phyloP scores from a whole-genome alignment of 108 stramenopile species.

The Pseudonitzschia multistriata region DNA sequence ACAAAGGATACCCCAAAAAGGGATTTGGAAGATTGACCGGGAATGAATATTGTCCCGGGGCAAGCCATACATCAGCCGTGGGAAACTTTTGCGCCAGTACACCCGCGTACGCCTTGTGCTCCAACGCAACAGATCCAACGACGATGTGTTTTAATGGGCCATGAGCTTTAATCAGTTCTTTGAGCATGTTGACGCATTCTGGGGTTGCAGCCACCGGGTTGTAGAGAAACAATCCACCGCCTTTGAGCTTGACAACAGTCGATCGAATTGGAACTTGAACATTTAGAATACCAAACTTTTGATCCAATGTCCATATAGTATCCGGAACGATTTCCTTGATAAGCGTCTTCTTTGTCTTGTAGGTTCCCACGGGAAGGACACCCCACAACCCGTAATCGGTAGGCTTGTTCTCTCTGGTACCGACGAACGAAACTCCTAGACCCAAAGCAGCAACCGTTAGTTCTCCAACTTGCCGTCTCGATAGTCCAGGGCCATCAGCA shows the following conservation, averaged over 20 bases:
- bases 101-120: slow-evolving; percentile 93
- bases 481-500: slow-evolving; percentile 18
- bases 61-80: slow-evolving; percentile 74
- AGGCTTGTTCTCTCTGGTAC: slow-evolving; percentile 64
- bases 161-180: slow-evolving; percentile 55
- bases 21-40: slow-evolving; percentile 74
- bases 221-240: slow-evolving; percentile 85
- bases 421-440: slow-evolving; percentile 58
- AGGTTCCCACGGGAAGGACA: slow-evolving; percentile 85
- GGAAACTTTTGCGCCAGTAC: slow-evolving; percentile 89
- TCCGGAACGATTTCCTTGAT: slow-evolving; percentile 72
- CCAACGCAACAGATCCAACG: slow-evolving; percentile 86
- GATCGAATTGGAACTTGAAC: slow-evolving; percentile 92
- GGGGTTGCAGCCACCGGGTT: slow-evolving; percentile 90
- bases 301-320: slow-evolving; percentile 91
- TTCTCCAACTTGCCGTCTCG: slow-evolving; percentile 60
- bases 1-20: slow-evolving; percentile 80
- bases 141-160: slow-evolving; percentile 89
- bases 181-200: slow-evolving; percentile 64
- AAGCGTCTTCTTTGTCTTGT: slow-evolving; percentile 86
- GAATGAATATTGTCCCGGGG: slow-evolving; percentile 88
- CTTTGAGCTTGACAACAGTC: slow-evolving; percentile 74
- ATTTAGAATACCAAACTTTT: slow-evolving; percentile 92
- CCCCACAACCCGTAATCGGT: slow-evolving; percentile 89
- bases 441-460: slow-evolving; percentile 58